Evolutionary conservation across 2,329 filamentous ascomycete species (phyloP), one percentile per base, ranked within the genome.

Genomic region (Aureobasidium sp.): DNA sequence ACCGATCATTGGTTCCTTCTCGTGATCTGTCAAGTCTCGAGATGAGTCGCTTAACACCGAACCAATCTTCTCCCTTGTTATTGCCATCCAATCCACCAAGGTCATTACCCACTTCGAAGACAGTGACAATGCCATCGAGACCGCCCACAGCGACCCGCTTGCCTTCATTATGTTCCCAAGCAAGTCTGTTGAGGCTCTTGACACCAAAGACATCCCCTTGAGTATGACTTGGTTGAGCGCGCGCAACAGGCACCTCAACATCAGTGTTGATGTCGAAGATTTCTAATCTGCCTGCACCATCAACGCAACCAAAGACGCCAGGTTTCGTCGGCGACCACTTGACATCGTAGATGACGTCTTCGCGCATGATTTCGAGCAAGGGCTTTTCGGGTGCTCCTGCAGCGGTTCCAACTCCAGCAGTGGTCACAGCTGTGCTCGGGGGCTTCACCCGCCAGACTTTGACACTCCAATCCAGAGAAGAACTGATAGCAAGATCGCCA

Each of bases 271-370:
- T 80, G 66, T 98, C 94, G 88, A 93, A 98, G 45, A 98, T 78
- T 71, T 98, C 94, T 16, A 98, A 76, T 69, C 84, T 87, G 25
- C 93, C 94, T 2, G 88, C 88, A 29, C 93, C 93, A 62, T 98
- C 94, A 2, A 97, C 93, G 17, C 95, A 81, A 1, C 88, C 89
- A 70, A 98, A 98, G 7, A 98, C 88, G 32, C 90, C 90, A 0
- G 93, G 93, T 67, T 93, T 91, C 59, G 93, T 81, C 0, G 93
- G 93, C 12, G 89, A 95, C 94, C 94, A 98, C 50, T 85, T 85
- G 2, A 89, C 90, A 67, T 96, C 91, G 71, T 98, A 98, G 48
- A 98, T 90, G 17, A 96, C 85, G 63, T 98, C 94, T 71, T 98
- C 94, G 52, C 93, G 85, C 17, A 87, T 85, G 64, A 98, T 89